phyloP scores from a whole-genome alignment of 306 rosid species.

The Dalbergia cochinchinensis region DNA sequence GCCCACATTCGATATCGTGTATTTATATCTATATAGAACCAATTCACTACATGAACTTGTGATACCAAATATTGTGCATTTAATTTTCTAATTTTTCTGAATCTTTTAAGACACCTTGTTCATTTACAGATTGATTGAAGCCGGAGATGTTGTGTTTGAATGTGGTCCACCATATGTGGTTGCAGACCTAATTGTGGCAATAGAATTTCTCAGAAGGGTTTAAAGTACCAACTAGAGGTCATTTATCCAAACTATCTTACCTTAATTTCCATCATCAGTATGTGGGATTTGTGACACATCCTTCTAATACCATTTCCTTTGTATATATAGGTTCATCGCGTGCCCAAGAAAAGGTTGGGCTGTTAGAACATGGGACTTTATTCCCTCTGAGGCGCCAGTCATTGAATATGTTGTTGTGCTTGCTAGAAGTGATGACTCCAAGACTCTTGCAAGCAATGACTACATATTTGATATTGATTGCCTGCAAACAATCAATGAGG shows the following conservation, averaged over 20 bases:
- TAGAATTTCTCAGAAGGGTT: constrained; percentile 4
- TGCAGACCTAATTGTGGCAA: constrained; percentile 33
- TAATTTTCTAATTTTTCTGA: background rate
- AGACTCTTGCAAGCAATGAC: background rate
- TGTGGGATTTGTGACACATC: background rate
- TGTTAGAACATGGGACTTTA: constrained; percentile 15
- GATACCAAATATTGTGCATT: background rate
- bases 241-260: background rate
- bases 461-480: constrained; percentile 32
- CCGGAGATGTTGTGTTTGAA: constrained; percentile 28
- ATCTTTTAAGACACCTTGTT: background rate
- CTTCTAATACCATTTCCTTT: constrained; percentile 3
- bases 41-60: no score
- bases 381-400: constrained; percentile 22
- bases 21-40: no score
- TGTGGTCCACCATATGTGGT: constrained; percentile 36
- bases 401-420: constrained; percentile 13
- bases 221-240: constrained; percentile 25
- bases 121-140: background rate
- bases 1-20: no score
- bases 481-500: background rate
- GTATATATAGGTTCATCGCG: constrained; percentile 32
- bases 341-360: constrained; percentile 28
- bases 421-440: background rate
- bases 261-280: background rate